Percentiles rank a stretch among this genome's conserved stretches.
These are phyloP conservation scores for Graphiopsis chlorocephala DNA, from an alignment of 2,329 filamentous ascomycete genomes.

Conservation along the genomic window DNA sequence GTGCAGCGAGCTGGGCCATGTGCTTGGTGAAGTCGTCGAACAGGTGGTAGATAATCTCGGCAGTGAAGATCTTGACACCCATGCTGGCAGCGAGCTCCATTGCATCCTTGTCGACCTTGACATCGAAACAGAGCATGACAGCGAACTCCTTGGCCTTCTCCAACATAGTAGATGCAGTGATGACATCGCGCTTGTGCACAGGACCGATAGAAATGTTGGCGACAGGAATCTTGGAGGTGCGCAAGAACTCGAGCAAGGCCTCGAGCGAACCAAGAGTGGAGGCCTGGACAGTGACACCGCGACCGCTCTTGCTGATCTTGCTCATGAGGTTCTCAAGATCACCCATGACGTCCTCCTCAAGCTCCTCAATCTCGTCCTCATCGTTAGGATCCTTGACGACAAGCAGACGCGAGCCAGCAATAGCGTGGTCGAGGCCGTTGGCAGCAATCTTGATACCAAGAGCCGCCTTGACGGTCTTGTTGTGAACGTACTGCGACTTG, in stretches of 20 bases:
- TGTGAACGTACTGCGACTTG: conserved; percentile 95
- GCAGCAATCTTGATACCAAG: conserved; percentile 98
- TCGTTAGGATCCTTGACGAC: conserved; percentile 95
- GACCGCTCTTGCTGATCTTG: conserved; percentile 85
- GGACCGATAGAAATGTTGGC: conserved; percentile 96
- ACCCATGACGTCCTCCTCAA: conserved; percentile 93
- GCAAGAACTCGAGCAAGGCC: conserved; percentile 92
- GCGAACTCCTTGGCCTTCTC: conserved; percentile 93
- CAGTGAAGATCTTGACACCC: conserved; percentile 95
- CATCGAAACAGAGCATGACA: conserved; percentile 99
- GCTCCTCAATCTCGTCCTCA: conserved; percentile 70
- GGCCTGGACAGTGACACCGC: conserved; percentile 94
- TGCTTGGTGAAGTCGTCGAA: conserved; percentile 97
- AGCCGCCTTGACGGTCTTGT: conserved; percentile 98
- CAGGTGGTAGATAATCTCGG: conserved; percentile 98
- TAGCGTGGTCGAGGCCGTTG: conserved; percentile 90
- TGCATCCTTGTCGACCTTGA: conserved; percentile 98
- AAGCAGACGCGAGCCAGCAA: conserved; percentile 90
- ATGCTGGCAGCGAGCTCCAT: conserved; percentile 86
- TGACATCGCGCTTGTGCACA: conserved; percentile 96
- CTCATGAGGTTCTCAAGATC: conserved; percentile 89
- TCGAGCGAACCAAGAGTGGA: conserved; percentile 96
- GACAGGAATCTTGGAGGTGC: conserved; percentile 93
- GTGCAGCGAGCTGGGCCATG: conserved; percentile 80
- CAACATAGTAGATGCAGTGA: conserved; percentile 90